phyloP scores from a whole-genome alignment of 73 alveolate genomes.

The Paramecium biaurelia region DNA sequence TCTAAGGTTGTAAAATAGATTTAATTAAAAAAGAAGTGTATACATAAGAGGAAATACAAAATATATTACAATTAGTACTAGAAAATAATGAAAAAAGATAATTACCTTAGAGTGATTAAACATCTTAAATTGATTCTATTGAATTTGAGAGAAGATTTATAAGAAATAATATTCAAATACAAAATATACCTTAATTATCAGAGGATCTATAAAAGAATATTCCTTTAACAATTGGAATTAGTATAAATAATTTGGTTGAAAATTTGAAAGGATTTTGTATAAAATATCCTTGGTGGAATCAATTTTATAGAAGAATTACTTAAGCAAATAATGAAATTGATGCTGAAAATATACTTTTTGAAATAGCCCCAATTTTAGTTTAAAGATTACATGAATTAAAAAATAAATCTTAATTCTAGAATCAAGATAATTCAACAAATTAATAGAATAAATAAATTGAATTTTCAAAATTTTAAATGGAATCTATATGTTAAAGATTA shows the following conservation, averaged over 20 bases:
- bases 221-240: neutral
- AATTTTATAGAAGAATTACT: neutral
- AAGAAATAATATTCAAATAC: neutral
- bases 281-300: neutral
- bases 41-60: neutral
- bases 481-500: neutral
- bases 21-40: neutral
- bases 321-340: neutral
- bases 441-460: neutral
- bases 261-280: neutral
- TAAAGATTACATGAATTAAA: neutral
- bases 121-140: neutral
- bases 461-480: neutral
- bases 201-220: neutral
- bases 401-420: neutral
- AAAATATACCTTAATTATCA: neutral
- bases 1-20: neutral
- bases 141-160: neutral
- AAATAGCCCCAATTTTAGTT: neutral
- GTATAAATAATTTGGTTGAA: neutral
- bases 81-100: neutral
- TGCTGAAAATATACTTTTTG: neutral
- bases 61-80: neutral
- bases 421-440: neutral
- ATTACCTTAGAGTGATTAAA: neutral